These are phyloP conservation scores for Ormosia semicastrata DNA, from an alignment of 306 rosid species.

Conservation along the genomic window DNA sequence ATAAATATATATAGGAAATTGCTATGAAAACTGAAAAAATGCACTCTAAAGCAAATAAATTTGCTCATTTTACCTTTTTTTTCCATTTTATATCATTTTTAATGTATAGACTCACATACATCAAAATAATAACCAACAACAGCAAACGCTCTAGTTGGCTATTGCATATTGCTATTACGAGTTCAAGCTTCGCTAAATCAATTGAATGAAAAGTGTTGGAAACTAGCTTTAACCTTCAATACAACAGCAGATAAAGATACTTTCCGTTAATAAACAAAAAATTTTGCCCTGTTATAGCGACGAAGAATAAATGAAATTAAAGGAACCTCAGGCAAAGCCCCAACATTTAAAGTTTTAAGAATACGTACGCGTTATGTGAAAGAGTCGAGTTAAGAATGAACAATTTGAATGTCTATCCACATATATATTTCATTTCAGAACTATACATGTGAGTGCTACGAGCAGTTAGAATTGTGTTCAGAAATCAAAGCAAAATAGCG, in stretches of 20 bases:
- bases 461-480: neutral
- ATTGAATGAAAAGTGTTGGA: conserved; percentile 1
- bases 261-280: conserved; percentile 30
- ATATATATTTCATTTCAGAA: neutral
- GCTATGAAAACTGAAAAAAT: too few relatives aligned
- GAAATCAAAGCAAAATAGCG: neutral
- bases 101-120: too few relatives aligned
- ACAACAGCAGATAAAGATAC: conserved; percentile 28
- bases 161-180: too few relatives aligned
- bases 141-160: too few relatives aligned
- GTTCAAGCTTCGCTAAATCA: too few relatives aligned
- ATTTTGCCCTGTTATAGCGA: neutral
- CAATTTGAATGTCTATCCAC: neutral
- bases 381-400: conserved; percentile 45
- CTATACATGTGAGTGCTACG: neutral
- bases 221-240: conserved; percentile 7
- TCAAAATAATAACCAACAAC: too few relatives aligned
- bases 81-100: too few relatives aligned
- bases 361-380: conserved; percentile 28
- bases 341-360: neutral
- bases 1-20: too few relatives aligned
- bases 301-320: conserved; percentile 34
- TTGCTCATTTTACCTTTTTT: too few relatives aligned
- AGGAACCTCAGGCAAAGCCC: conserved; percentile 20
- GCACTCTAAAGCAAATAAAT: too few relatives aligned